Percentiles rank a stretch among this genome's conserved stretches.
Evolutionary conservation across 1,284 basidiomycete species (phyloP).

Genomic region (Apiotrichum gracile): DNA sequence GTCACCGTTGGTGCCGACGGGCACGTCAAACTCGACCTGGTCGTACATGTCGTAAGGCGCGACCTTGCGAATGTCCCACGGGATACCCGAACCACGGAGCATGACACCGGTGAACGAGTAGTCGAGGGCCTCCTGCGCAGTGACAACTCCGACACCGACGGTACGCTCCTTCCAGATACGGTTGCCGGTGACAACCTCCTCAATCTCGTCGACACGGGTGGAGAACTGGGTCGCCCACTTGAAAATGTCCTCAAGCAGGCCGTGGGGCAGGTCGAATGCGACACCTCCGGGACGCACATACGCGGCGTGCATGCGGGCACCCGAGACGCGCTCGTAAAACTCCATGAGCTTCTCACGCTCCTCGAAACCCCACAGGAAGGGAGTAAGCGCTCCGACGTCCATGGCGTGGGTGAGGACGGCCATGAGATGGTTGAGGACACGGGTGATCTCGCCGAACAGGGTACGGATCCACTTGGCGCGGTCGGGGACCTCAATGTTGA

Average conservation of each 20-base stretch:
- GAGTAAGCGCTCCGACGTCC: slow-evolving; percentile 94
- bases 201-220: slow-evolving; percentile 82
- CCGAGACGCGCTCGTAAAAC: slow-evolving; percentile 98
- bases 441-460: slow-evolving; percentile 93
- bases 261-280: slow-evolving; percentile 94
- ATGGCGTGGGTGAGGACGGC: slow-evolving; percentile 69
- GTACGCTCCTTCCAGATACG: slow-evolving; percentile 97
- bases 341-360: slow-evolving; percentile 99
- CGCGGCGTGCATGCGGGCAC: slow-evolving; percentile 94
- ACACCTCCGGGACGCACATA: slow-evolving; percentile 98
- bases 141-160: slow-evolving; percentile 83
- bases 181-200: slow-evolving; percentile 96
- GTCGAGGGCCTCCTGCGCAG: slow-evolving; percentile 85
- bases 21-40: slow-evolving; percentile 95
- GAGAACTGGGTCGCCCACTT: slow-evolving; percentile 95
- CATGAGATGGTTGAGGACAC: slow-evolving; percentile 96
- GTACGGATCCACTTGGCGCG: slow-evolving; percentile 99
- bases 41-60: slow-evolving; percentile 96
- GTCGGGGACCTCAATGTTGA: slow-evolving; percentile 98
- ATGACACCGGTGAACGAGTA: slow-evolving; percentile 97
- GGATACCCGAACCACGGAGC: slow-evolving; percentile 87
- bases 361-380: slow-evolving; percentile 99
- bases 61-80: slow-evolving; percentile 92
- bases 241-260: slow-evolving; percentile 93
- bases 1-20: slow-evolving; percentile 93